phyloP scores from a whole-genome alignment of 2,329 filamentous ascomycete genomes.

The Eutypa lata region DNA sequence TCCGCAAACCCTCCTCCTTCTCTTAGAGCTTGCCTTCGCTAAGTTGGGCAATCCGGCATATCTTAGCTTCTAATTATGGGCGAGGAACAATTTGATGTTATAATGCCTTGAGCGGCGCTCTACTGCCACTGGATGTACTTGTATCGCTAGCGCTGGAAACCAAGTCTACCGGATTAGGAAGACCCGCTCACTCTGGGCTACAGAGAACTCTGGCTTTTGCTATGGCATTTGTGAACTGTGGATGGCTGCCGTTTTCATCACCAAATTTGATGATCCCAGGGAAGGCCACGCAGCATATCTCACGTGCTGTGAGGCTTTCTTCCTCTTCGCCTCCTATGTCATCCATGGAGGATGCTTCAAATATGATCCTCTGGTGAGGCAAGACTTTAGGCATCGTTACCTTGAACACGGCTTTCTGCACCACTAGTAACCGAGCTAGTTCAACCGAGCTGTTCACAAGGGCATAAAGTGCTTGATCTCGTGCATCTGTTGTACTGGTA shows the following conservation, averaged over 20 bases:
- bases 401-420: conserved; percentile 57
- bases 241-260: conserved; percentile 60
- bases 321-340: conserved; percentile 63
- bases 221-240: conserved; percentile 61
- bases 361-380: conserved; percentile 52
- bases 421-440: conserved; percentile 52
- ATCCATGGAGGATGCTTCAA: conserved; percentile 61
- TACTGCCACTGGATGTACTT: neutral
- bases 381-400: conserved; percentile 53
- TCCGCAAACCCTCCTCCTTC: neutral
- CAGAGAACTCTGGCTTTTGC: conserved; percentile 65
- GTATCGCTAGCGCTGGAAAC: neutral
- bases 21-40: neutral
- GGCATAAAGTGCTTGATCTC: conserved; percentile 51
- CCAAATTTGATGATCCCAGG: conserved; percentile 63
- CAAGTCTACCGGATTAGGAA: conserved; percentile 1
- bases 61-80: neutral
- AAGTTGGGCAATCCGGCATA: neutral
- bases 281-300: conserved; percentile 61
- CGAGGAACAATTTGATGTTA: neutral
- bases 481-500: conserved; percentile 35
- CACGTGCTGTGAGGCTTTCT: conserved; percentile 46
- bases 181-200: conserved; percentile 38
- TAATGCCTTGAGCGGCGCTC: neutral
- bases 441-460: conserved; percentile 53